A percentile compares a stretch with the other conserved stretches of the same genome.
These are phyloP conservation scores for Aspergillus fructus DNA, from an alignment of 2,329 filamentous ascomycete species.

Conservation along the genomic window DNA sequence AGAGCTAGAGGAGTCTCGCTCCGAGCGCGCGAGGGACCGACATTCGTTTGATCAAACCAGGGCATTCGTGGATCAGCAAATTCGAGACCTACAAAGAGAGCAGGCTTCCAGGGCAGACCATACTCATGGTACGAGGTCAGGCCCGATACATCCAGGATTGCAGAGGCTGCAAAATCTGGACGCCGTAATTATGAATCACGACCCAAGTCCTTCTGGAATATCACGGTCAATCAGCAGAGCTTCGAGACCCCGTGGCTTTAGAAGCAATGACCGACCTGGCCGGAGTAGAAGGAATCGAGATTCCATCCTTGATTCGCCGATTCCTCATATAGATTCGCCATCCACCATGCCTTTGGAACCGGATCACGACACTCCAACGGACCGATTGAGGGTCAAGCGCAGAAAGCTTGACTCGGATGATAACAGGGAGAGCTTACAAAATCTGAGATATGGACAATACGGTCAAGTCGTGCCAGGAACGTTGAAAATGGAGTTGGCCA, in stretches of 20 bases:
- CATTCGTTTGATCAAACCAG: slow-evolving; percentile 27
- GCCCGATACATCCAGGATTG: slow-evolving; percentile 11
- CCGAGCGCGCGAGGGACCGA: slow-evolving; percentile 25
- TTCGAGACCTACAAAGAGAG: slow-evolving; percentile 22
- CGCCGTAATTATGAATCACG: slow-evolving; percentile 18
- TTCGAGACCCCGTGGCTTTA: slow-evolving; percentile 21
- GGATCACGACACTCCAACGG: slow-evolving; percentile 25
- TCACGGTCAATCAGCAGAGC: slow-evolving; percentile 17
- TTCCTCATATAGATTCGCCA: slow-evolving; percentile 27
- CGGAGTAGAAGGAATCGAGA: slow-evolving; percentile 15
- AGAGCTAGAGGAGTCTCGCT: slow-evolving; percentile 36
- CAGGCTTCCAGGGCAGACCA: slow-evolving; percentile 12
- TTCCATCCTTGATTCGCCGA: slow-evolving; percentile 26
- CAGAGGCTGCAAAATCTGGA: slow-evolving; percentile 15
- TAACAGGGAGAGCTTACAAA: slow-evolving; percentile 45
- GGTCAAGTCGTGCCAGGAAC: slow-evolving; percentile 83
- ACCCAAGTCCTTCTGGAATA: slow-evolving; percentile 16
- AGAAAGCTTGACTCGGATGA: slow-evolving; percentile 69
- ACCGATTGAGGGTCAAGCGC: slow-evolving; percentile 60
- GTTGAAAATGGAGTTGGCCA: slow-evolving; percentile 82
- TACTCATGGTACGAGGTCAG: slow-evolving; percentile 14
- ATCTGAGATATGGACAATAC: slow-evolving; percentile 78
- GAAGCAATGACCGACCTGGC: slow-evolving; percentile 19
- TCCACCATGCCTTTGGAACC: slow-evolving; percentile 26
- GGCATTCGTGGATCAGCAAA: slow-evolving; percentile 26